These are phyloP conservation scores for Triglochin maritima DNA, from an alignment of 106 monocot genomes.

Conservation along the genomic window DNA sequence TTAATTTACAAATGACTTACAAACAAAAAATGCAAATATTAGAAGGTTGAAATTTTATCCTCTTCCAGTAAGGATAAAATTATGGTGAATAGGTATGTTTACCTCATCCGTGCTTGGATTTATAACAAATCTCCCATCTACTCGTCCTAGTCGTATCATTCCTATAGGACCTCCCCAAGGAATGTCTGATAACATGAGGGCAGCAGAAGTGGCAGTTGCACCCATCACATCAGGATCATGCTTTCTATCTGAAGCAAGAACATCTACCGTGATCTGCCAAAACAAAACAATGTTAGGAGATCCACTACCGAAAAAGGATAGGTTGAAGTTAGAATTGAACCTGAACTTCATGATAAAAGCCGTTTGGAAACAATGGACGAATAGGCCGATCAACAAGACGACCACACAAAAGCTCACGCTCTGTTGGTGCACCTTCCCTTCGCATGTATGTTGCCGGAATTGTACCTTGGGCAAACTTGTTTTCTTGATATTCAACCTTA, in stretches of 20 bases:
- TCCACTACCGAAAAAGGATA: background rate
- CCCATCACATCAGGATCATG: constrained; percentile 99
- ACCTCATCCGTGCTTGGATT: constrained; percentile 97
- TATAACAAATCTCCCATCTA: constrained; percentile 77
- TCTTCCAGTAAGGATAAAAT: too few species aligned
- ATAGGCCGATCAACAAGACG: constrained; percentile 92
- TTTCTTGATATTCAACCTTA: constrained; percentile 99
- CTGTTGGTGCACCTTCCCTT: constrained; percentile 93
- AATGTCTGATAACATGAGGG: constrained; percentile 92
- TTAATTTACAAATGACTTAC: too few species aligned
- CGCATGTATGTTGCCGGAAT: constrained; percentile 95
- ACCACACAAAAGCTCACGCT: constrained; percentile 90
- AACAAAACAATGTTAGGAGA: background rate
- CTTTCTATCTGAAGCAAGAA: constrained; percentile 88
- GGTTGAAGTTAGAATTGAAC: constrained; percentile 10
- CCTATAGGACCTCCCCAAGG: constrained; percentile 96
- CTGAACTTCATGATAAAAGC: constrained; percentile 97
- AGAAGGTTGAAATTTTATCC: too few species aligned
- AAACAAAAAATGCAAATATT: too few species aligned
- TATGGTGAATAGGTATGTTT: background rate
- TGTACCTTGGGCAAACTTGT: constrained; percentile 77
- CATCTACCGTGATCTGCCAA: constrained; percentile 59
- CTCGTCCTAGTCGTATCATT: constrained; percentile 85
- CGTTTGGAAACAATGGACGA: constrained; percentile 80
- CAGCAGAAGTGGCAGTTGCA: constrained; percentile 96